Evolutionary conservation across 1,284 basidiomycete species (phyloP).

Genomic region (Irpex rosettiformis): DNA sequence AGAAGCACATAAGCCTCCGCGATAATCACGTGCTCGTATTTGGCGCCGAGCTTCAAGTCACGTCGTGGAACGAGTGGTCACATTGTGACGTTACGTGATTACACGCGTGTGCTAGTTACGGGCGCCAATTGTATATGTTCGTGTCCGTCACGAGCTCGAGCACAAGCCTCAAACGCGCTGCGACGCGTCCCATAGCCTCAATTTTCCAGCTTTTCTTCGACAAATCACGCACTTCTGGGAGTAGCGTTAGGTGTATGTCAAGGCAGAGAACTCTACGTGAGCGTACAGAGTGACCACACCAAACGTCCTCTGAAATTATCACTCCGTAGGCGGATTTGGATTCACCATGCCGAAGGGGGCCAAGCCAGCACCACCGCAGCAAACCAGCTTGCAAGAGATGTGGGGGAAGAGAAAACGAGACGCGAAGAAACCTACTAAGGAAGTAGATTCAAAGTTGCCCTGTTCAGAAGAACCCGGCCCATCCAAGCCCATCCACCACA

Average conservation of each 20-base stretch:
- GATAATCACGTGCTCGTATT: no score
- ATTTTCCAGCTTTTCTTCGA: constrained; percentile 7
- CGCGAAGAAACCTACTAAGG: constrained; percentile 23
- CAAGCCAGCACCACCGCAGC: constrained; percentile 62
- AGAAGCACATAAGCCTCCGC: no score
- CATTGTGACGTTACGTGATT: constrained; percentile 4
- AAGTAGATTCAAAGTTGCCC: constrained; percentile 20
- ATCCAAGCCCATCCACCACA: not conserved
- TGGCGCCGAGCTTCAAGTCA: no score
- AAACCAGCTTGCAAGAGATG: constrained; percentile 68
- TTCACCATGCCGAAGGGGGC: constrained; percentile 60
- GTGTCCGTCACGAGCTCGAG: constrained; percentile 7
- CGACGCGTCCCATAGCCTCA: constrained; percentile 22
- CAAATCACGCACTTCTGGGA: constrained; percentile 6
- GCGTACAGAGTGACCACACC: not conserved
- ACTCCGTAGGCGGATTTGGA: constrained; percentile 54
- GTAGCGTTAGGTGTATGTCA: constrained; percentile 39
- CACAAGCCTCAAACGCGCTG: constrained; percentile 15
- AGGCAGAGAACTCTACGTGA: constrained; percentile 71
- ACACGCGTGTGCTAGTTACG: not conserved
- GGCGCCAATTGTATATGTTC: constrained; percentile 7
- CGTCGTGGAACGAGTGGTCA: constrained; percentile 1
- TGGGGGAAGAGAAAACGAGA: constrained; percentile 54
- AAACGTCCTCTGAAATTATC: constrained; percentile 1
- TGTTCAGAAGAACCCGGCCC: not conserved